Percentiles rank a stretch among this genome's conserved stretches.
Conservation (phyloP, 2,329 filamentous ascomycete species). For the Bertia moriformis region DNA sequence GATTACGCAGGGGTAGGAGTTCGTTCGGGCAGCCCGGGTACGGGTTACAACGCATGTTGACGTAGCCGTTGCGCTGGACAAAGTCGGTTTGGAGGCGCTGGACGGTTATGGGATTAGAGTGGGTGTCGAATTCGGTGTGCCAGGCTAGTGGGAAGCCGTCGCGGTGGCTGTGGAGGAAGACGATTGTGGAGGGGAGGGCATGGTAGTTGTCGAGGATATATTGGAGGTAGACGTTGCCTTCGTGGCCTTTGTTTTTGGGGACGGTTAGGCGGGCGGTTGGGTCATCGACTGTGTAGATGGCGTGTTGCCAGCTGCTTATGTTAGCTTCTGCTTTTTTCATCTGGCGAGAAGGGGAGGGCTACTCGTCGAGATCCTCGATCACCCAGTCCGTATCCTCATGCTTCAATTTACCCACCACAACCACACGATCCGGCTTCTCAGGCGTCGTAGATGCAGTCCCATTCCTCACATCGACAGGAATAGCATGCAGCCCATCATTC, state of each 20-base stretch:
- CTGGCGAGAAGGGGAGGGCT: neutral
- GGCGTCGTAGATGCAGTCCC: no score
- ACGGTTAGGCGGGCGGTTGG: neutral
- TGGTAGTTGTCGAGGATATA: constrained; percentile 1
- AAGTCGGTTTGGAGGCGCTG: constrained; percentile 16
- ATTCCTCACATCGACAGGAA: no score
- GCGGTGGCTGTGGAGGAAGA: neutral
- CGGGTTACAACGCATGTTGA: constrained; percentile 19
- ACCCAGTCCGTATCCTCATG: neutral
- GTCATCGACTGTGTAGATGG: constrained; percentile 1
- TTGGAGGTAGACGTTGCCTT: neutral
- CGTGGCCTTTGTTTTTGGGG: neutral
- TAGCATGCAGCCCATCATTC: no score
- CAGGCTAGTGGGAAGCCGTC: constrained; percentile 6
- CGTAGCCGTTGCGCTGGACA: constrained; percentile 20
- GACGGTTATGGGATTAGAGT: constrained; percentile 12
- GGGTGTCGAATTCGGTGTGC: constrained; percentile 12
- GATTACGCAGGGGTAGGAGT: constrained; percentile 14
- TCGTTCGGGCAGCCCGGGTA: constrained; percentile 20
- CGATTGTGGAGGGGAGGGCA: neutral
- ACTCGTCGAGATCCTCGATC: neutral
- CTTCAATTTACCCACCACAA: neutral
- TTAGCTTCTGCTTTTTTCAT: no score
- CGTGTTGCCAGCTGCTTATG: constrained; percentile 1
- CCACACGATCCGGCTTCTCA: neutral